These are phyloP conservation scores for Eucommia ulmoides DNA, from an alignment of 257 asterid genomes.

Conservation along the genomic window DNA sequence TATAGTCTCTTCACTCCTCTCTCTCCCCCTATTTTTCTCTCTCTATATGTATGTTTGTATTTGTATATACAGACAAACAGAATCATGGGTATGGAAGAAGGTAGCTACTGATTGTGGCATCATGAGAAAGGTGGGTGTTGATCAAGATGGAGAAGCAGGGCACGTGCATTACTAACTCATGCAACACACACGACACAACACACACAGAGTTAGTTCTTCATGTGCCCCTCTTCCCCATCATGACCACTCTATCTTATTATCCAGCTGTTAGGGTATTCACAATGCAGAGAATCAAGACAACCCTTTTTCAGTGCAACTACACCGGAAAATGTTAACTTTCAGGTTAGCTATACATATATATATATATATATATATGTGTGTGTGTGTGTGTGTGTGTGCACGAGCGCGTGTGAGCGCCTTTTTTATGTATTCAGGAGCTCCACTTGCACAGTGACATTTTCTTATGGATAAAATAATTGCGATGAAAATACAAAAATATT, in stretches of 20 bases:
- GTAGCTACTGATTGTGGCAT: background rate
- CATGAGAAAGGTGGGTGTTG: constrained; percentile 41
- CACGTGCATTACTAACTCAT: constrained; percentile 88
- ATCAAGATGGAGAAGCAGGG: constrained; percentile 99
- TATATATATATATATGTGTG: too few relatives aligned
- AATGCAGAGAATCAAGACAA: too few relatives aligned
- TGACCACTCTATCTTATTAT: constrained; percentile 23
- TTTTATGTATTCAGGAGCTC: too few relatives aligned
- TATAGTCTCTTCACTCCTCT: background rate
- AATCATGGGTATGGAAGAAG: background rate
- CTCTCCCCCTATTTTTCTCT: background rate
- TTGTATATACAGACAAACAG: background rate
- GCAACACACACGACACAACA: background rate
- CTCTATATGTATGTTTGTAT: background rate
- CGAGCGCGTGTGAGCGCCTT: too few relatives aligned
- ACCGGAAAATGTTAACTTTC: too few relatives aligned
- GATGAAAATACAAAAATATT: too few relatives aligned
- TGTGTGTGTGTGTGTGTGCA: too few relatives aligned
- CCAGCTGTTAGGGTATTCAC: too few relatives aligned
- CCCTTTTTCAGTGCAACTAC: too few relatives aligned
- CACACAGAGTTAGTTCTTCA: constrained; percentile 27
- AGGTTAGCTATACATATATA: too few relatives aligned
- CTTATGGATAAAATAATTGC: too few relatives aligned
- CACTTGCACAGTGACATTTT: too few relatives aligned
- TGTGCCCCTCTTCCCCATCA: constrained; percentile 42